phyloP scores from a whole-genome alignment of 495 filamentous ascomycete genomes.

The Talaromyces liani region DNA sequence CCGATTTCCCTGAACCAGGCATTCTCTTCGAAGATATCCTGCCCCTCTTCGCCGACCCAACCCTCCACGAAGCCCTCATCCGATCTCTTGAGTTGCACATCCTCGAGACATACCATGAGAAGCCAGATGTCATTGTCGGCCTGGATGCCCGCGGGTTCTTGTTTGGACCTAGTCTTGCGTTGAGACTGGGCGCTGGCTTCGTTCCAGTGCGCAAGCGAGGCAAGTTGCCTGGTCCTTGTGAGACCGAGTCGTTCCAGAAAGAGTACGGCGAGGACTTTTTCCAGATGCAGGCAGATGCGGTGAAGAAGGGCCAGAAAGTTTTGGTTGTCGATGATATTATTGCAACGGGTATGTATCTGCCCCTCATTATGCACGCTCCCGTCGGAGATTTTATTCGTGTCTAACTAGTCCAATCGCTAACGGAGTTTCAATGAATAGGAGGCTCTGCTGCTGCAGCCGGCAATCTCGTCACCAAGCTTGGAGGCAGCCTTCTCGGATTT shows the following conservation, averaged over 20 bases:
- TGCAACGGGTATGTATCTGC: slow-evolving; percentile 69
- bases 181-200: slow-evolving; percentile 80
- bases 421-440: slow-evolving; percentile 41
- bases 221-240: slow-evolving; percentile 86
- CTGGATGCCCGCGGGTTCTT: slow-evolving; percentile 94
- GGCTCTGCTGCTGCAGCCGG: slow-evolving; percentile 88
- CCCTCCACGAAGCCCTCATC: slow-evolving; percentile 67
- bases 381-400: background rate
- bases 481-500: slow-evolving; percentile 78
- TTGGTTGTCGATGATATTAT: slow-evolving; percentile 97
- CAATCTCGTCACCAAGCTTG: slow-evolving; percentile 73
- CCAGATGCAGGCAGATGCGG: slow-evolving; percentile 82
- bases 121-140: slow-evolving; percentile 86
- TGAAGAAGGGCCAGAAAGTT: slow-evolving; percentile 83
- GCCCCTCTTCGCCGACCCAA: slow-evolving; percentile 81
- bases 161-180: slow-evolving; percentile 84
- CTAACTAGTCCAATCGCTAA: slow-evolving; percentile 11
- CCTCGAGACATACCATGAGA: slow-evolving; percentile 42
- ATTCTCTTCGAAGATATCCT: slow-evolving; percentile 99
- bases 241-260: slow-evolving; percentile 79
- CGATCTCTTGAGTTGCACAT: slow-evolving; percentile 84
- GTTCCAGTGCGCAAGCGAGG: slow-evolving; percentile 93
- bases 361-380: background rate
- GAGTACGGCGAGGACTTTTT: slow-evolving; percentile 97
- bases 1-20: slow-evolving; percentile 90